Evolutionary conservation across 495 filamentous ascomycete genomes (phyloP).

Genomic region (Chaetomium fimeti): DNA sequence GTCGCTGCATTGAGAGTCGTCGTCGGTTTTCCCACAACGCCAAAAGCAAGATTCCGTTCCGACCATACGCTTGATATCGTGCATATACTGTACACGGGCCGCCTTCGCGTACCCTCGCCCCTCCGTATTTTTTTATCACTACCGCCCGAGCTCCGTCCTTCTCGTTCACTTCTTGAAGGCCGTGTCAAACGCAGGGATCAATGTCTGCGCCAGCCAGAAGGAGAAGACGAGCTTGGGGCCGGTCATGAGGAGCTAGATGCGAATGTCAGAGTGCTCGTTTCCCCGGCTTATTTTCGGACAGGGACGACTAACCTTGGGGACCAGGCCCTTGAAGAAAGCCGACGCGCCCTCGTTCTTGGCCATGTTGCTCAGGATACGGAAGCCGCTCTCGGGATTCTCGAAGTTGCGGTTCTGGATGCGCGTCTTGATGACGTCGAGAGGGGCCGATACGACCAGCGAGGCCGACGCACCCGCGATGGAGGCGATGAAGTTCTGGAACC

Average conservation of each 20-base stretch:
- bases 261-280: neutral
- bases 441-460: conserved; percentile 88
- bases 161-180: conserved; percentile 23
- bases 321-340: conserved; percentile 96
- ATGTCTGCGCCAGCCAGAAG: conserved; percentile 96
- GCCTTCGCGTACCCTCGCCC: neutral
- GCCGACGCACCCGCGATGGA: conserved; percentile 92
- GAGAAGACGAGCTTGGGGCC: conserved; percentile 98
- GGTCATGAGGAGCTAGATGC: conserved; percentile 78
- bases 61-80: conserved; percentile 9
- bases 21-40: conserved; percentile 18
- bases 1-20: conserved; percentile 17
- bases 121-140: neutral
- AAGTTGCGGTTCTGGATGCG: conserved; percentile 99
- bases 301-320: conserved; percentile 66
- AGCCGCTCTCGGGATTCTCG: conserved; percentile 91
- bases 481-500: conserved; percentile 95
- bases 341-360: conserved; percentile 76
- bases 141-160: too few relatives aligned
- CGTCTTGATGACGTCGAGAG: conserved; percentile 98
- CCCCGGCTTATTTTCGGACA: neutral
- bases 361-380: conserved; percentile 87
- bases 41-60: conserved; percentile 17
- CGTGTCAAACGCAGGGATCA: conserved; percentile 64
- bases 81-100: conserved; percentile 9